Base-by-base conservation (phyloP, 352 stramenopile genomes). In the Phytopythium montanum region DNA sequence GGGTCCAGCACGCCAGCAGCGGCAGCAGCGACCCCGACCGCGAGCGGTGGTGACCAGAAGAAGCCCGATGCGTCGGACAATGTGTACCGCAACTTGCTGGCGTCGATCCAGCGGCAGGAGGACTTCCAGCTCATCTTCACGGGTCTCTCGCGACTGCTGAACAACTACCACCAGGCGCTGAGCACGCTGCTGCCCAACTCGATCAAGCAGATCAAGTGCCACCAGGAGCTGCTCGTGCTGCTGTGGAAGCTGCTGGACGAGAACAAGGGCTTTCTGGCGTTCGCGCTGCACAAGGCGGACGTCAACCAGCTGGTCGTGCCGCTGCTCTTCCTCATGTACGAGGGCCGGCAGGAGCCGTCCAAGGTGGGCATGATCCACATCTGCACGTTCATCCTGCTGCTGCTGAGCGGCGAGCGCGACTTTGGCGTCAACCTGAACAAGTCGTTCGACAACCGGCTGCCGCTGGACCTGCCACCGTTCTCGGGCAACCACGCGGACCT, bases 361-460 rank as follows among this genome's bases (percentile, higher is more conserved):
- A 97, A 97, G 61, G 85, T 96, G 14, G 96, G 96, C 36, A 90
- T 99, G 76, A 96, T 99, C 41, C 96, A 99, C 72, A 98, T 99
- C 57, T 99, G 96, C 65, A 99, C 96, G 19, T 99, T 99, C 71
- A 96, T 99, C 31, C 55, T 99, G 45, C 72, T 99, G 39, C 91
- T 99, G 60, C 73, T 99, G 14, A 98, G 87, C 46, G 97, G 97
- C 29, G 96, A 99, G 61, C 83, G 97, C 41, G 91, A 95, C 59
- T 99, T 99, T 81, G 95, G 96, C 31, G 96, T 99, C 34, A 92
- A 86, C 39, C 83, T 99, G 23, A 99, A 99, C 82, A 96, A 98
- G 62, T 78, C 92, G 1, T 99, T 98, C 66, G 87, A 90, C 42
- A 94, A 94, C 28, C 89, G 96, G 10, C 72, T 99, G n/a, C 95